Percentiles rank a stretch among this genome's conserved stretches.
phyloP scores from a whole-genome alignment of 1,284 basidiomycete genomes.

The Malassezia arunalokei region DNA sequence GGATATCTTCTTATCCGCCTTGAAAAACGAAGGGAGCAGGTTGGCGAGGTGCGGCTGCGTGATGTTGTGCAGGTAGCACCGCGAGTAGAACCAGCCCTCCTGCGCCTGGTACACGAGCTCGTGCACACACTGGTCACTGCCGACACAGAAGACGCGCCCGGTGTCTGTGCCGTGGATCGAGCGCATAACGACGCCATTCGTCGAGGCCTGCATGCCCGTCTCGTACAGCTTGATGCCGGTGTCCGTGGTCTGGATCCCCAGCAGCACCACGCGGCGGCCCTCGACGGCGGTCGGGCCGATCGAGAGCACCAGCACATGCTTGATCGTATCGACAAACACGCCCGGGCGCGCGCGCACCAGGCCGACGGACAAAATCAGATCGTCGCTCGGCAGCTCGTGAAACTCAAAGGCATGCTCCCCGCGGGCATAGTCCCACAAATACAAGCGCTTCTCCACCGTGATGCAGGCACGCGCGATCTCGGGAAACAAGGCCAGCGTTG shows the following conservation, averaged over 20 bases:
- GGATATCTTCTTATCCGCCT: slow-evolving; percentile 53
- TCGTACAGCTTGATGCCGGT: slow-evolving; percentile 77
- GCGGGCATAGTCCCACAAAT: slow-evolving; percentile 91
- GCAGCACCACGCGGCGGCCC: slow-evolving; percentile 65
- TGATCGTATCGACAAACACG: slow-evolving; percentile 87
- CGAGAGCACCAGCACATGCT: slow-evolving; percentile 76
- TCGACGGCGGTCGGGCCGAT: slow-evolving; percentile 49
- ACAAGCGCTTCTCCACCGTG: slow-evolving; percentile 81
- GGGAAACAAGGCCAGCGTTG: slow-evolving; percentile 62
- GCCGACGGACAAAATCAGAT: slow-evolving; percentile 59
- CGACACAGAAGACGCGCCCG: slow-evolving; percentile 81
- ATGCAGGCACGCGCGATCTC: slow-evolving; percentile 93
- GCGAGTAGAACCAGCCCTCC: slow-evolving; percentile 83
- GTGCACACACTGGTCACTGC: slow-evolving; percentile 75
- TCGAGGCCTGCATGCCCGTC: slow-evolving; percentile 68
- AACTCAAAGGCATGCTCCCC: slow-evolving; percentile 78
- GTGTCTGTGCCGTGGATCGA: slow-evolving; percentile 65
- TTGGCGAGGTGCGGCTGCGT: slow-evolving; percentile 48
- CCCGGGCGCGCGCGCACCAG: slow-evolving; percentile 47
- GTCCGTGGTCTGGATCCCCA: slow-evolving; percentile 56
- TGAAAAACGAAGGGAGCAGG: slow-evolving; percentile 40
- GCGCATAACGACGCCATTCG: slow-evolving; percentile 62
- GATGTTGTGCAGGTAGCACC: slow-evolving; percentile 61
- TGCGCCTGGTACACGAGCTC: slow-evolving; percentile 83
- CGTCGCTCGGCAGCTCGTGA: slow-evolving; percentile 76